Conservation (phyloP, 2,329 filamentous ascomycete species). For the Colletotrichum higginsianum region DNA sequence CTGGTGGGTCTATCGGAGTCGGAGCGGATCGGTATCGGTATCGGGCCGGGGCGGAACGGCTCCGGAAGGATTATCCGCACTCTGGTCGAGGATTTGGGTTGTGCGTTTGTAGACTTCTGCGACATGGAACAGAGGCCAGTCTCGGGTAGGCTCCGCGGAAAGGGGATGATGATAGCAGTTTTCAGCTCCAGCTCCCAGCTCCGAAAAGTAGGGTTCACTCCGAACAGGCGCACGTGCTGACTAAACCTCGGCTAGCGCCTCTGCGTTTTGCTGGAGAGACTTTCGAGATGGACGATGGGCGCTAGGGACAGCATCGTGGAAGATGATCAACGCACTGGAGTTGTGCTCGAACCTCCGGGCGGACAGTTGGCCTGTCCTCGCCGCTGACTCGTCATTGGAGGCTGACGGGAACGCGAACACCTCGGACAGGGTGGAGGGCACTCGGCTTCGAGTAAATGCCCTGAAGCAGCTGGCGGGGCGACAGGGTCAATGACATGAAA, state of each 20-base stretch:
- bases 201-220: not conserved
- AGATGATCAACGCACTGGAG: not conserved
- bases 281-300: not conserved
- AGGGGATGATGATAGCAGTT: not conserved
- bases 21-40: not conserved
- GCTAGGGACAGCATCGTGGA: not conserved
- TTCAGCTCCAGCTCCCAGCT: not conserved
- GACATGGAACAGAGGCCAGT: too few species aligned
- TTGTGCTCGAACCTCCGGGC: not conserved
- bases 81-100: not conserved
- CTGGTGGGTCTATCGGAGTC: not conserved
- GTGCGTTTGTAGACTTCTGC: too few species aligned
- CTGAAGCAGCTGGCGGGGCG: not conserved
- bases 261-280: not conserved
- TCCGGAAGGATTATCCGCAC: not conserved
- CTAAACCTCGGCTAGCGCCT: not conserved
- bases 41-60: too few species aligned
- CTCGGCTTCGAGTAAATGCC: constrained; percentile 2
- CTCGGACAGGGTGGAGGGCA: constrained; percentile 3
- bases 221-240: not conserved
- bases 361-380: not conserved
- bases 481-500: not conserved
- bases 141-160: not conserved
- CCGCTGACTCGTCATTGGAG: not conserved
- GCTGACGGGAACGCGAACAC: not conserved